A percentile compares a stretch with the other conserved stretches of the same genome.
Conservation (phyloP, 495 filamentous ascomycete genomes). For the Xylaria curta region DNA sequence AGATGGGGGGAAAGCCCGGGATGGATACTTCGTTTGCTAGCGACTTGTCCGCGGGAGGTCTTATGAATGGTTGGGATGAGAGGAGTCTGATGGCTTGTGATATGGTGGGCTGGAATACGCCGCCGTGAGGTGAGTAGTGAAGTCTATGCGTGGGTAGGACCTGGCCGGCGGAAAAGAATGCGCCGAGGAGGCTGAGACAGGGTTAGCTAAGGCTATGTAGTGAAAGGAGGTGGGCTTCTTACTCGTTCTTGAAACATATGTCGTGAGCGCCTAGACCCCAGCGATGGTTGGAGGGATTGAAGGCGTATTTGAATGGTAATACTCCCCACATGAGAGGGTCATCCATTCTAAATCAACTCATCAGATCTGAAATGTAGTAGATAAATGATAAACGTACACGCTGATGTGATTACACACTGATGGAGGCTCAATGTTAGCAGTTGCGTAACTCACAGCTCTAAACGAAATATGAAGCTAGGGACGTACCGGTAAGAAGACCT, state of each 20-base stretch:
- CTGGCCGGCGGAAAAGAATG: slow-evolving; percentile 87
- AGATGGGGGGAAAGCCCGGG: slow-evolving; percentile 60
- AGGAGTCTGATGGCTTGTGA: slow-evolving; percentile 84
- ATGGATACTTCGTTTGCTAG: slow-evolving; percentile 40
- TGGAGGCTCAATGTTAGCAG: slow-evolving; percentile 40
- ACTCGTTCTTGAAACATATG: slow-evolving; percentile 84
- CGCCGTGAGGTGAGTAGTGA: slow-evolving; percentile 73
- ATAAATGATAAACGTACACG: slow-evolving; percentile 72
- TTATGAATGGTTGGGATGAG: slow-evolving; percentile 58
- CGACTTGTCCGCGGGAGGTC: slow-evolving; percentile 10
- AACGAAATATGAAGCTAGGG: neutral
- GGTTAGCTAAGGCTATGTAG: slow-evolving; percentile 4
- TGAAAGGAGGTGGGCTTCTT: slow-evolving; percentile 23
- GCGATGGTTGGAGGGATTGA: slow-evolving; percentile 74
- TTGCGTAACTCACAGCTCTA: neutral
- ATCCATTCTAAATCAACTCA: slow-evolving; percentile 70
- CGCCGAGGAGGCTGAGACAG: slow-evolving; percentile 50
- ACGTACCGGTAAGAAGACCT: slow-evolving; percentile 84
- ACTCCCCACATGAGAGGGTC: slow-evolving; percentile 94
- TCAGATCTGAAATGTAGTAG: slow-evolving; percentile 18
- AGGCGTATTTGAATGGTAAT: slow-evolving; percentile 72
- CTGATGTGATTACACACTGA: slow-evolving; percentile 93
- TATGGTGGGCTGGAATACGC: slow-evolving; percentile 89
- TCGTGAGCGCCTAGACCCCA: slow-evolving; percentile 92
- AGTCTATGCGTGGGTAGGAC: slow-evolving; percentile 85